These are phyloP conservation scores for Hylodesmum podocarpum DNA, from an alignment of 306 rosid genomes.

Conservation along the genomic window DNA sequence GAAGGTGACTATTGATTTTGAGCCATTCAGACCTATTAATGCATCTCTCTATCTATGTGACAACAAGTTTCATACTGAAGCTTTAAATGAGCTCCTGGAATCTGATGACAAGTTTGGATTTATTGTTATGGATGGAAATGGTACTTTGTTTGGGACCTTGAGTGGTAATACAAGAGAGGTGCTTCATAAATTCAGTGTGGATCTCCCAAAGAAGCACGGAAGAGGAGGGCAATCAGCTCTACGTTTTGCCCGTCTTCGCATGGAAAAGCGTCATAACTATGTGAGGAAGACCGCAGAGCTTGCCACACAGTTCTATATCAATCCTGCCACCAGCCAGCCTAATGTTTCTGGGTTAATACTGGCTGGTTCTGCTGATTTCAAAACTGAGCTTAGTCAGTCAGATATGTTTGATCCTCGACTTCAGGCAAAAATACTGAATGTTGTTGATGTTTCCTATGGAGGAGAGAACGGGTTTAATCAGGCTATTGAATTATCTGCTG, in stretches of 20 bases:
- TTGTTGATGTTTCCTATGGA: constrained; percentile 88
- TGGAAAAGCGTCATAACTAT: constrained; percentile 93
- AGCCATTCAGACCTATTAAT: constrained; percentile 87
- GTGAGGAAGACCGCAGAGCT: constrained; percentile 93
- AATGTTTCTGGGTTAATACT: constrained; percentile 85
- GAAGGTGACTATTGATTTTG: constrained; percentile 87
- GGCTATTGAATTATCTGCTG: constrained; percentile 79
- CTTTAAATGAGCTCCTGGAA: constrained; percentile 78
- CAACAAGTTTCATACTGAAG: constrained; percentile 89
- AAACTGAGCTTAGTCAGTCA: constrained; percentile 92
- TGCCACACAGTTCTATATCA: constrained; percentile 86
- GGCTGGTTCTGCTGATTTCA: constrained; percentile 93
- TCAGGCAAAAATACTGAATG: constrained; percentile 78
- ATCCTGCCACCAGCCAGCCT: constrained; percentile 88
- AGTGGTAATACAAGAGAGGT: constrained; percentile 92
- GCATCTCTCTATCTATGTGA: constrained; percentile 88
- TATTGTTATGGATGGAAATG: constrained; percentile 90
- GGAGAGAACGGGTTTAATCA: constrained; percentile 91
- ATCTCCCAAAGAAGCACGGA: constrained; percentile 89
- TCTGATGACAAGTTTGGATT: constrained; percentile 92
- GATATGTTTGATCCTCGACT: constrained; percentile 96
- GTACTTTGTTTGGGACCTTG: constrained; percentile 82
- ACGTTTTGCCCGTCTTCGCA: constrained; percentile 91
- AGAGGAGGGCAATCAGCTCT: constrained; percentile 96
- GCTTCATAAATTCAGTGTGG: constrained; percentile 88